Evolutionary conservation across 306 rosid genomes (phyloP), one percentile per base, ranked within the genome.

Genomic region (Cicer arietinum): DNA sequence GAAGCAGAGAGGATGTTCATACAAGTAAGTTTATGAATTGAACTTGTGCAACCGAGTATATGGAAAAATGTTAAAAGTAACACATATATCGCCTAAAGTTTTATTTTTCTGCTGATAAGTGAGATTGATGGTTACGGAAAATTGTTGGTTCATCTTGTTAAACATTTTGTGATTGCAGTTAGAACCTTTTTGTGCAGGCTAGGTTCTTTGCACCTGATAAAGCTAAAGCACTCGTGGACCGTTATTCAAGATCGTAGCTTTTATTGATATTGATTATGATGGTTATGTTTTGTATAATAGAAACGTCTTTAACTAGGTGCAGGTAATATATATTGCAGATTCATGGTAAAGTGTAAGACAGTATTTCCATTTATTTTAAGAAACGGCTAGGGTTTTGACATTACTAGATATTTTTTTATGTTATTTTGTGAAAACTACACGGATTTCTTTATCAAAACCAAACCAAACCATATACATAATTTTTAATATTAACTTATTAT

Each of bases 1-100:
- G 97, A 86, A 68, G 97, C 98, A 20, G 98, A 94, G 86, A 85
- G 98, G 70, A 91, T 94, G 98, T 94, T 91, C 74, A 94, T 94
- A 77, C 98, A 91, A 83, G 98, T 94, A 79, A 87, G 90, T 88
- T 74, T 22, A 66, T 85, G 78, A 47, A 65, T 40, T 16, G 45
- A 65, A 40, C 62, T 81, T 45, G 25, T 46, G 16, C 44, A 45
- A 30, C 37, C 16, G 22, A 25, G 67, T 59, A 44, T 41, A 17
- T 25, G 20, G 11, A 53, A 45, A 17, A 17, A 77, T 64, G 59
- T 64, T 63, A 45, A 30, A 30, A 57, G 35, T 22, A 4, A n/a
- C 68, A 63, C 5, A 39, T 47, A 46, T 3, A 30, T 45, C 64
- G 63, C 41, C 25, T 53, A 56, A 6, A 14, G 7, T 46, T 64